Base-by-base conservation (phyloP, 495 filamentous ascomycete genomes). In the Penicillium riverlandense region DNA sequence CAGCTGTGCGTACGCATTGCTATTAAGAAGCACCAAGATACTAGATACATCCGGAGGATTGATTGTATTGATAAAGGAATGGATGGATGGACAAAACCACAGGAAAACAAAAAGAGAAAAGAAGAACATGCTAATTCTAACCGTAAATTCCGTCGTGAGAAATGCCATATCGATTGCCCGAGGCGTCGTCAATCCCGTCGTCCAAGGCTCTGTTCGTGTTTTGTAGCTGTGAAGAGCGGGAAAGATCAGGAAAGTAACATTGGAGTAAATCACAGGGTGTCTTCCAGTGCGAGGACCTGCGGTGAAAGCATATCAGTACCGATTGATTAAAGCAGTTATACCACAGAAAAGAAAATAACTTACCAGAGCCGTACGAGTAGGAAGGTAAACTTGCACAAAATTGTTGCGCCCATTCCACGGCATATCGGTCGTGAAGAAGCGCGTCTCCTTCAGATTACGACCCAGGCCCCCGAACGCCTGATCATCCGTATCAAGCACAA, bases 341-440 rank as follows among this genome's bases (percentile, higher is more conserved):
- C 33, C 31, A 14, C 12, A 42, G n/a, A 39, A 16, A 43, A 1
- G 6, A 6, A 15, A 41, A 41, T 11, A 55, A 72, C 85, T 81
- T 74, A 96, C 90, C 58, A 96, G 63, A 29, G 89, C 92, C 42
- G 86, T 88, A 49, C 92, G 75, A 27, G 78, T 78, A 27, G 92
- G 92, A 42, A 95, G 78, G 63, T 98, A 98, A 28, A 96, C 80
- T 66, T 97, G 92, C 33, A 86, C 75, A 61, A 86, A 96, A 62
- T 98, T 98, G 64, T 70, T 77, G 48, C 92, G 65, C 2, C 75
- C 83, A 62, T 97, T 96, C 92, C 94, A 97, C 54, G 69, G 70
- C 57, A 96, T 72, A 31, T 88, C 77, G 32, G 88, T 94, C 2
- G 91, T 97, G 57, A 95, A 95, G 76, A 90, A 97, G 35, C 86